These are phyloP conservation scores for Farysia itapuensis DNA, from an alignment of 1,284 basidiomycete genomes.

Conservation along the genomic window DNA sequence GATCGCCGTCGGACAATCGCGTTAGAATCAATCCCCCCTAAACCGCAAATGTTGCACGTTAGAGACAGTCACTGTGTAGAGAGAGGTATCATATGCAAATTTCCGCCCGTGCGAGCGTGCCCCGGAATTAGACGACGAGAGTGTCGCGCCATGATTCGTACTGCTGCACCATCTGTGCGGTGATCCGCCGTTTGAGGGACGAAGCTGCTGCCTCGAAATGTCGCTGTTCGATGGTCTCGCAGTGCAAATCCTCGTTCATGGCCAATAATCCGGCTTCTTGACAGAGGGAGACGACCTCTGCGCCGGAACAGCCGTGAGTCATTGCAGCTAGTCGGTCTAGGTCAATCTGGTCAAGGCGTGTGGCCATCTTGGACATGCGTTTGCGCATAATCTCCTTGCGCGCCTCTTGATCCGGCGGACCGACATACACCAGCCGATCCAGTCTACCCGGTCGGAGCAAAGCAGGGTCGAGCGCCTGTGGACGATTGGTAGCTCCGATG, in stretches of 20 bases:
- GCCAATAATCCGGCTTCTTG: constrained; percentile 92
- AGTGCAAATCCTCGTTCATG: constrained; percentile 81
- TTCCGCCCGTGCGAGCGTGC: no score
- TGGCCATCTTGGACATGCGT: constrained; percentile 75
- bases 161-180: constrained; percentile 68
- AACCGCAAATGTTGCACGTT: no score
- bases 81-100: no score
- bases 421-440: constrained; percentile 93
- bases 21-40: no score
- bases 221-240: constrained; percentile 71
- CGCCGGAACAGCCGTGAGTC: constrained; percentile 86
- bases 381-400: constrained; percentile 83
- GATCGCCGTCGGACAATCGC: constrained; percentile 12
- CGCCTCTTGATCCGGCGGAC: constrained; percentile 78
- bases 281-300: constrained; percentile 86
- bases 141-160: constrained; percentile 47
- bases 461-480: constrained; percentile 89
- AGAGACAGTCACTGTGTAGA: no score
- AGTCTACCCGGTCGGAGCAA: constrained; percentile 91
- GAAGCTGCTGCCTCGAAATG: constrained; percentile 78
- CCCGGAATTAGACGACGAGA: constrained; percentile 24
- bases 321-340: constrained; percentile 72
- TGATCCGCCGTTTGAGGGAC: constrained; percentile 78
- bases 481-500: constrained; percentile 93
- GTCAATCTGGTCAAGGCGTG: constrained; percentile 70